Evolutionary conservation across 1,284 basidiomycete species (phyloP), one percentile per base, ranked within the genome.

Genomic region (Ustilago xerochloae): DNA sequence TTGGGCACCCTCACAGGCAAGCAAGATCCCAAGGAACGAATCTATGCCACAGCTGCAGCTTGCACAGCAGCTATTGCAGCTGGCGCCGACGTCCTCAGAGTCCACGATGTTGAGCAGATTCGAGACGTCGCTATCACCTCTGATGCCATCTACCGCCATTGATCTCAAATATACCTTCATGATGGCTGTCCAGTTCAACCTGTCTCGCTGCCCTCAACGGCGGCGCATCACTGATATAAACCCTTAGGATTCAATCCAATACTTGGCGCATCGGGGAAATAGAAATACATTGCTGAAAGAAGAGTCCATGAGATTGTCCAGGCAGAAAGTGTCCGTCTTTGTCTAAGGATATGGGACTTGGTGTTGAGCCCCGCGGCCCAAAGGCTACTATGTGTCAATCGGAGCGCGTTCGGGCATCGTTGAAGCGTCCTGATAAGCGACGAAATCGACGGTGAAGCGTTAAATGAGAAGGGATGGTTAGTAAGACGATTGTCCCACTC

Each of bases 51-150:
- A 15, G 91, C 92, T 0, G 91, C 92, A 0, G 89, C 91, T 4
- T 91, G 93, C 30, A 86, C 90, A 0, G 91, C 90, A 74, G 91
- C 92, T 29, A 89, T 93, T 8, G 89, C 91, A 68, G 91, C 92
- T 78, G 79, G 90, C 0, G 90, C 89, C 0, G 87, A 89, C 61
- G 85, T 94, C 0, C 88, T 97, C 1, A 86, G 95, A 22, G 93
- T 97, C 2, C 96, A 99, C 84, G 92, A 96, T 82, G 89, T 91
- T 1, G 83, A 86, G 50, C 89, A 90, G 63, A 91, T 93, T 86
- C 84, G 85, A 15, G 90, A 91, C 69, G 88, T 88, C 2, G 86
- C 89, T 3, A 84, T 85, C 35, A 87, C 91, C 39, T 85, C 87
- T 1, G 86, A 87, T 50, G 88, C 87, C 3, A 87, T 89, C 49